A percentile compares a stretch with the other conserved stretches of the same genome.
These are phyloP conservation scores for Argentina anserina DNA, from an alignment of 306 rosid species.

Conservation along the genomic window DNA sequence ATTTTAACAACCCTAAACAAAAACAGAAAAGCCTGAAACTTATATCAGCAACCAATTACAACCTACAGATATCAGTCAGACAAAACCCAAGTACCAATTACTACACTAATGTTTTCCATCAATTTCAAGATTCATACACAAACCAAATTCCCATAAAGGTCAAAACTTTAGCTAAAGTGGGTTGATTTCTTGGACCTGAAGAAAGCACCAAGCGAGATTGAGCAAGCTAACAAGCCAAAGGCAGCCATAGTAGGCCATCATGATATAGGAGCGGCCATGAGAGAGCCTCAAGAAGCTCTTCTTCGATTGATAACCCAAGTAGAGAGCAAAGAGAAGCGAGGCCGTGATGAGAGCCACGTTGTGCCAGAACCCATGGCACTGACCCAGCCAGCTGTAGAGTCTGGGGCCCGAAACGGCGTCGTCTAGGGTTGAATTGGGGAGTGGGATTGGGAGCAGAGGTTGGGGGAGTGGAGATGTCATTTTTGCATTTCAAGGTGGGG, in stretches of 20 bases:
- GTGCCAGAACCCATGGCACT: constrained; percentile 69
- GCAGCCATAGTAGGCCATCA: constrained; percentile 43
- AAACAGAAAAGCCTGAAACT: not conserved
- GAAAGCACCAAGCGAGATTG: constrained; percentile 66
- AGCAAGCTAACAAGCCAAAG: constrained; percentile 58
- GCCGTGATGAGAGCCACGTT: constrained; percentile 38
- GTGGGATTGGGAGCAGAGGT: constrained; percentile 31
- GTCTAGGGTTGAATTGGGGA: constrained; percentile 26
- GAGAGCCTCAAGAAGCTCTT: constrained; percentile 47
- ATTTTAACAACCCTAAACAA: not conserved
- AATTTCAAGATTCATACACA: not conserved
- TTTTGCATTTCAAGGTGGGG: not conserved
- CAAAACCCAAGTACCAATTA: too few relatives aligned
- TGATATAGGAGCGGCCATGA: constrained; percentile 54
- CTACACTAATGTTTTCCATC: not conserved
- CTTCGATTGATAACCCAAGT: constrained; percentile 44
- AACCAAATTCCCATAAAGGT: not conserved
- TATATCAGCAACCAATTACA: constrained; percentile 1
- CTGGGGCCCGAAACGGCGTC: constrained; percentile 29
- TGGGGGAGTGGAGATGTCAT: constrained; percentile 37
- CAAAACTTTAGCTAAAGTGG: not conserved
- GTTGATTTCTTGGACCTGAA: constrained; percentile 50
- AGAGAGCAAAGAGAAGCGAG: constrained; percentile 37
- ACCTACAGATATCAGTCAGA: too few relatives aligned
- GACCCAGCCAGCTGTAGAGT: constrained; percentile 41